phyloP scores from a whole-genome alignment of 169 alveolate species.

The Eimeria tenella region DNA sequence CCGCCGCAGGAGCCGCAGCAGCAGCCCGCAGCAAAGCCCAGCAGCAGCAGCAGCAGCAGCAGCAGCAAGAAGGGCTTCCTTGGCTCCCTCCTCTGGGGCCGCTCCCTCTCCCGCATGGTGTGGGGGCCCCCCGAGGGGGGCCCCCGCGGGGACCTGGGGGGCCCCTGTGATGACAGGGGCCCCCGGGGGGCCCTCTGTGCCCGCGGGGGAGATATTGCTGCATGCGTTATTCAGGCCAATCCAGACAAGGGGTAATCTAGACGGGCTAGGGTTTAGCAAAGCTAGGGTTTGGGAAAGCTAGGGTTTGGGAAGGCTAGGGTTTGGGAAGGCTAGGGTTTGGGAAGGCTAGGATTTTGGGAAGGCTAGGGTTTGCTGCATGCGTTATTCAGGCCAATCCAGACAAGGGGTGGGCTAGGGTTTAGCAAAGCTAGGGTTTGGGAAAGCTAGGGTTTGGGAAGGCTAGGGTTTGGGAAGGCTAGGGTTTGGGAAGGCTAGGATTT shows the following conservation, averaged over 20 bases:
- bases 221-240: slow-evolving; percentile 52
- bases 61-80: neutral
- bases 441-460: too few species aligned
- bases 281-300: too few species aligned
- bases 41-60: slow-evolving; percentile 9
- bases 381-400: too few species aligned
- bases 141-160: neutral
- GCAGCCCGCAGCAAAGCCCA: neutral
- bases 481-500: too few species aligned
- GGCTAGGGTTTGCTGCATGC: too few species aligned
- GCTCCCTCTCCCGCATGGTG: neutral
- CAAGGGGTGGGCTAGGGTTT: too few species aligned
- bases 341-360: too few species aligned
- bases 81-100: neutral
- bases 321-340: too few species aligned
- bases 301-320: neutral
- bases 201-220: slow-evolving; percentile 67
- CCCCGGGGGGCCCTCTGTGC: slow-evolving; percentile 63
- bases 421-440: too few species aligned
- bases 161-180: neutral
- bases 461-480: too few species aligned
- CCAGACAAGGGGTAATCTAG: slow-evolving; percentile 62
- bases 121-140: neutral
- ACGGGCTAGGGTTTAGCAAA: neutral
- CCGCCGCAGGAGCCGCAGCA: neutral